These are phyloP conservation scores for Extremus antarcticus DNA, from an alignment of 495 filamentous ascomycete species.

Conservation along the genomic window DNA sequence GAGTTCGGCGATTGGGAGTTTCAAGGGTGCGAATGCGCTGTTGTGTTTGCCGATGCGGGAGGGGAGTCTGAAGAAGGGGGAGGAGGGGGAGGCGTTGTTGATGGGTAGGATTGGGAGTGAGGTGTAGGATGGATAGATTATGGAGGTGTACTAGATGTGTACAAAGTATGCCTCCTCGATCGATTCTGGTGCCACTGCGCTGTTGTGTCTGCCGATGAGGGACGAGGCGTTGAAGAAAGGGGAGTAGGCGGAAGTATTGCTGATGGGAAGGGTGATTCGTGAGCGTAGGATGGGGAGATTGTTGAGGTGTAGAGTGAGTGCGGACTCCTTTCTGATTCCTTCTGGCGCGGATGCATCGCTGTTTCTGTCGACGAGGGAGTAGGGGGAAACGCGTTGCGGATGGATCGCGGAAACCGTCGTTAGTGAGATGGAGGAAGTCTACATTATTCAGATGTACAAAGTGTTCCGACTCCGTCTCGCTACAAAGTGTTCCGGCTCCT, in stretches of 20 bases:
- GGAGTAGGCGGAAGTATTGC: conserved; percentile 45
- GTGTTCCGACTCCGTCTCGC: too few species aligned
- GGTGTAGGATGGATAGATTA: not conserved
- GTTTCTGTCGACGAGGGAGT: too few species aligned
- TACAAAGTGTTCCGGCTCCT: too few species aligned
- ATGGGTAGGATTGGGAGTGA: conserved; percentile 39
- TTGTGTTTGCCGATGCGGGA: conserved; percentile 57
- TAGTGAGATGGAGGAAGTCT: too few species aligned
- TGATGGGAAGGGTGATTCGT: conserved; percentile 41
- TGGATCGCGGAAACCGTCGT: too few species aligned
- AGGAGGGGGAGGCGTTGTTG: conserved; percentile 49
- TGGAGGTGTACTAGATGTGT: not conserved
- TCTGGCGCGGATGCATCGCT: too few species aligned
- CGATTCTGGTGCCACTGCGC: conserved; percentile 78
- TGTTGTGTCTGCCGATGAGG: conserved; percentile 62
- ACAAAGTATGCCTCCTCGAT: too few species aligned
- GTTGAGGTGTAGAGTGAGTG: too few species aligned
- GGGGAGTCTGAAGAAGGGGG: conserved; percentile 40
- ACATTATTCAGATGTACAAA: too few species aligned
- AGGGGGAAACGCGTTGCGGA: too few species aligned
- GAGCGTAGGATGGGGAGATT: too few species aligned
- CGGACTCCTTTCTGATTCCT: too few species aligned
- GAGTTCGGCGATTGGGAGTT: conserved; percentile 78
- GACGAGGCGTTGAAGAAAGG: conserved; percentile 42
- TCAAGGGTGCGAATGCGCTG: conserved; percentile 78